phyloP scores from a whole-genome alignment of 768 basidiomycete species.

The Leccinum aurantiacum region DNA sequence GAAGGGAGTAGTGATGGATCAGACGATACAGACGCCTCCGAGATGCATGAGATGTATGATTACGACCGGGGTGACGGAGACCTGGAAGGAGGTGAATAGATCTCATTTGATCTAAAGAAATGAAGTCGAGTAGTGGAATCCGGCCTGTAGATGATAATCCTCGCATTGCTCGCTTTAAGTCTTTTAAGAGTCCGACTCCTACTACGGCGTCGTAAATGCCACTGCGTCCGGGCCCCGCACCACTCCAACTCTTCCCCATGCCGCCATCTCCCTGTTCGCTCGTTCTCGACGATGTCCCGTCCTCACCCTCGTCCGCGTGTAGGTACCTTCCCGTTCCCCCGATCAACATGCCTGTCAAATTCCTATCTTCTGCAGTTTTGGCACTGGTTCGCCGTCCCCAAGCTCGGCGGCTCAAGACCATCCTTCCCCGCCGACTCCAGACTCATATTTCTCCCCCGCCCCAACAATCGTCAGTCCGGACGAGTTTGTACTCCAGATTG shows the following conservation, averaged over 20 bases:
- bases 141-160: no score
- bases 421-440: slow-evolving; percentile 22
- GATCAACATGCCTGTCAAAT: background rate
- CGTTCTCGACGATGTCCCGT: slow-evolving; percentile 5
- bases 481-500: slow-evolving; percentile 12
- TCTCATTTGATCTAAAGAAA: no score
- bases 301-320: slow-evolving; percentile 25
- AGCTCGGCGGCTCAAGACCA: slow-evolving; percentile 14
- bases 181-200: no score
- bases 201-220: no score
- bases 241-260: slow-evolving; percentile 1
- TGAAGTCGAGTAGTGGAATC: no score
- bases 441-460: slow-evolving; percentile 7
- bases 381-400: slow-evolving; percentile 15
- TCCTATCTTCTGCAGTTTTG: background rate
- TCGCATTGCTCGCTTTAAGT: no score
- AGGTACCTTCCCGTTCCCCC: slow-evolving; percentile 17
- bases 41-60: no score
- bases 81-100: no score
- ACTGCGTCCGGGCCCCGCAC: background rate
- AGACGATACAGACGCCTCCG: no score
- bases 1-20: no score
- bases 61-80: no score
- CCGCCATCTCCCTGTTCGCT: slow-evolving; percentile 1
- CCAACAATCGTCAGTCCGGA: slow-evolving; percentile 15